Evolutionary conservation across 371 early-diverging fungal genomes (phyloP), one percentile per base, ranked within the genome.

Genomic region (Mortierella sp.): DNA sequence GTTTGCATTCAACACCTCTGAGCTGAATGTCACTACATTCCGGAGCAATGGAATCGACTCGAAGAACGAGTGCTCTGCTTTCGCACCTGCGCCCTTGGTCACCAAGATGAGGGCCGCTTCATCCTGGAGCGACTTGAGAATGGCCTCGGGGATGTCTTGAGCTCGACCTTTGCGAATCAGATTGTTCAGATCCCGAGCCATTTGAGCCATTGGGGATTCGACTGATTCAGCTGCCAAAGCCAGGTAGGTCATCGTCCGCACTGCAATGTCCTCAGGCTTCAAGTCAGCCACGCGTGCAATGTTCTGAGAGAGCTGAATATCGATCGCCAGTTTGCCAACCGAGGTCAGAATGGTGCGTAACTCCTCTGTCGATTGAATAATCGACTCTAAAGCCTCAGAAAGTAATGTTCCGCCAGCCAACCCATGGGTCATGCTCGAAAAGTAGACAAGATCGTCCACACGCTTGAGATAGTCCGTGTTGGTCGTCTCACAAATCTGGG

Each of bases 391-490:
- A 0, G 80, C 70, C 6, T 70, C 68, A 0, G 80, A 68, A 29
- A 57, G 29, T 7, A 80, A 53, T 11, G 67, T 66, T 15, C 74
- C 71, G 2, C 68, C 74, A 4, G 80, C 74, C 29, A 80, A 43
- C 4, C 74, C 80, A 26, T 73, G 74, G 59, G 70, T 66, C 55
- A 80, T 23, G 21, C 67, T 66, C 56, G 64, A 66, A 58, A 73
- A 73, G 64, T 80, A 73, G 56, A 80, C 74, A 14, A 80, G 56
- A 57, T 73, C 67, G 9, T 80, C 74, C 29, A 70, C 80, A 0
- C 80, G 74, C 25, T 70, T 67, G 59, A 80, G 70, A 50, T 80
- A 80, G 43, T 62, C 73, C 0, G 70, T 63, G 25, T 80, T 60
- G 53, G 80, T 73, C 16, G 80, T 80, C 65, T 74, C 80, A 18